phyloP scores from a whole-genome alignment of 768 basidiomycete genomes.

The Pluteus cervinus region DNA sequence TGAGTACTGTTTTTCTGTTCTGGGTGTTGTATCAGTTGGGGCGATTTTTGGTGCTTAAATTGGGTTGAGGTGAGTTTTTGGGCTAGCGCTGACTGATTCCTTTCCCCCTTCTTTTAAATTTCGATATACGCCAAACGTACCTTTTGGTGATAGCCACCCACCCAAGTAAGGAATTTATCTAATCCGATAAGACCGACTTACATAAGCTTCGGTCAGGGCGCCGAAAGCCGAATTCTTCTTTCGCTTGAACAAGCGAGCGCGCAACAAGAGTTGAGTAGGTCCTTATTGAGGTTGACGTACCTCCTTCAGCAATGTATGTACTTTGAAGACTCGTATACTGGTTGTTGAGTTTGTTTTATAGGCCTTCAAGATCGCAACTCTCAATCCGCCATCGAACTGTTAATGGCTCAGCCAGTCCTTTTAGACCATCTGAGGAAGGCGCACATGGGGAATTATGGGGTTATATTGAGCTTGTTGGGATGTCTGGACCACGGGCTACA shows the following conservation, averaged over 20 bases:
- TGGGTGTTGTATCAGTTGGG: too few relatives aligned
- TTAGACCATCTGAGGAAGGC: slow-evolving; percentile 87
- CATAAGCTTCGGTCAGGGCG: slow-evolving; percentile 25
- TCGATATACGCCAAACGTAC: too few relatives aligned
- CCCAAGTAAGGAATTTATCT: slow-evolving; percentile 11
- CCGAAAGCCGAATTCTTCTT: slow-evolving; percentile 55
- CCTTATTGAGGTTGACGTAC: slow-evolving; percentile 72
- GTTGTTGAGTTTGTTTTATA: slow-evolving; percentile 17
- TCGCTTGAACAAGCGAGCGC: slow-evolving; percentile 70
- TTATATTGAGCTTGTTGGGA: slow-evolving; percentile 89
- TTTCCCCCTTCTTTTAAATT: too few relatives aligned
- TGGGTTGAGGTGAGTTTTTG: too few relatives aligned
- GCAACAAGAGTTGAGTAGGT: slow-evolving; percentile 74
- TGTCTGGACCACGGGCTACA: slow-evolving; percentile 82
- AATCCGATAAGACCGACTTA: neutral
- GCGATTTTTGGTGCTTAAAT: slow-evolving; percentile 10
- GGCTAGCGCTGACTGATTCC: too few relatives aligned
- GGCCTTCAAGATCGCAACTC: slow-evolving; percentile 62
- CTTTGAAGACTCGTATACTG: neutral
- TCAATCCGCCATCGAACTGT: slow-evolving; percentile 76
- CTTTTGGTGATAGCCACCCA: slow-evolving; percentile 14
- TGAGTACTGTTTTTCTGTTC: too few relatives aligned
- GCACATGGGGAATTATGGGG: slow-evolving; percentile 85
- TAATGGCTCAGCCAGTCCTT: slow-evolving; percentile 73
- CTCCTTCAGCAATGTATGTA: slow-evolving; percentile 71